Percentiles rank a stretch among this genome's conserved stretches.
Conservation (phyloP, 2,329 filamentous ascomycete species). For the Epichloe sp. region DNA sequence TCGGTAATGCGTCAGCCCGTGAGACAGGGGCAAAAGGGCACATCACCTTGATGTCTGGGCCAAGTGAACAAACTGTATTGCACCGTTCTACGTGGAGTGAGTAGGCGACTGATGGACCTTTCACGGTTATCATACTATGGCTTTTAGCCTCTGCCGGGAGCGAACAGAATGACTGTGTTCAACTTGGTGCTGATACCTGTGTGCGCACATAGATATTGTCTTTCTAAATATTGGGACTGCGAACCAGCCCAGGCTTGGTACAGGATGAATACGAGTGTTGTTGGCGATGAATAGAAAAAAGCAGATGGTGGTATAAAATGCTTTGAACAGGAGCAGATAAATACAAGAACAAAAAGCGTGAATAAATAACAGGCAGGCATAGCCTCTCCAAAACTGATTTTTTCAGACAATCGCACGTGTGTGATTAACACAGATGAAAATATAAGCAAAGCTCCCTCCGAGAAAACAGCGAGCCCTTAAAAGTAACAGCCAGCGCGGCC, state of each 20-base stretch:
- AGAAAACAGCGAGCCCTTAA: background rate
- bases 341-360: background rate
- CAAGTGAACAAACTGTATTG: background rate
- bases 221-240: background rate
- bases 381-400: background rate
- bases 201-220: background rate
- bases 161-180: background rate
- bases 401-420: slow-evolving; percentile 1
- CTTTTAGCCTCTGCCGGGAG: background rate
- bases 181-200: background rate
- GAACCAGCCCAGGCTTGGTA: background rate
- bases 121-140: background rate
- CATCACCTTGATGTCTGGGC: background rate
- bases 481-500: background rate
- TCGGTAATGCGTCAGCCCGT: background rate
- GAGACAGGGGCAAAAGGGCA: background rate
- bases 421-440: background rate
- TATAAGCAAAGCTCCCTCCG: background rate
- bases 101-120: background rate
- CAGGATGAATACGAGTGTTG: background rate
- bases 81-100: background rate
- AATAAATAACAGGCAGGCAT: background rate
- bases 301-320: slow-evolving; percentile 2
- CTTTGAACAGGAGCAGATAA: background rate
- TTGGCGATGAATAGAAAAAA: background rate